A percentile compares a stretch with the other conserved stretches of the same genome.
These are phyloP conservation scores for Brettanomyces custersianus DNA, from an alignment of 805 yeast species.

Conservation along the genomic window DNA sequence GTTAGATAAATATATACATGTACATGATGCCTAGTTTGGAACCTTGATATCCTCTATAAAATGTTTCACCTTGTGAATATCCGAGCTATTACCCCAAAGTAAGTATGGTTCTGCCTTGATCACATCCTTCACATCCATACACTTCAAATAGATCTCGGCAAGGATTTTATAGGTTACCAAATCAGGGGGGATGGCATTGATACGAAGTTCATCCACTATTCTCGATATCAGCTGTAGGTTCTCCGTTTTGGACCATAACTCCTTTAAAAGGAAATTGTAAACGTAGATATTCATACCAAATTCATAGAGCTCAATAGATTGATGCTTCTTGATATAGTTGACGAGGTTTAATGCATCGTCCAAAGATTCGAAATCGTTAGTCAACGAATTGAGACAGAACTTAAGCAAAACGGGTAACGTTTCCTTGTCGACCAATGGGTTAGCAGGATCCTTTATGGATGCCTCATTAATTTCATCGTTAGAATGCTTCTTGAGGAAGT, in stretches of 20 bases:
- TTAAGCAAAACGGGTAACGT: constrained; percentile 21
- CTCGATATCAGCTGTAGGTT: constrained; percentile 16
- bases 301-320: constrained; percentile 22
- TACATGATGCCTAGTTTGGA: too few species aligned
- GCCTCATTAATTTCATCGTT: constrained; percentile 6
- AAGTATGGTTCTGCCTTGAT: constrained; percentile 17
- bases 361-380: constrained; percentile 21
- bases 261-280: constrained; percentile 20
- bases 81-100: constrained; percentile 21
- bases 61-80: constrained; percentile 17
- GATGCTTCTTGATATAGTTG: constrained; percentile 19
- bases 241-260: constrained; percentile 21
- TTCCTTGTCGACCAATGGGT: constrained; percentile 15
- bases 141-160: constrained; percentile 18
- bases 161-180: constrained; percentile 19
- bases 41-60: constrained; percentile 6
- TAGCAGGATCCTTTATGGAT: constrained; percentile 10
- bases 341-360: constrained; percentile 16
- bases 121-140: constrained; percentile 19
- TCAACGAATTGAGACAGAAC: constrained; percentile 22
- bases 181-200: constrained; percentile 24
- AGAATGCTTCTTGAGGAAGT: constrained; percentile 2
- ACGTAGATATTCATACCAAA: constrained; percentile 23
- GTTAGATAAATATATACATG: too few species aligned
- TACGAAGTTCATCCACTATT: constrained; percentile 20